A percentile compares a stretch with the other conserved stretches of the same genome.
These are phyloP conservation scores for Tricholoma furcatifolium DNA, from an alignment of 768 basidiomycete species.

Conservation along the genomic window DNA sequence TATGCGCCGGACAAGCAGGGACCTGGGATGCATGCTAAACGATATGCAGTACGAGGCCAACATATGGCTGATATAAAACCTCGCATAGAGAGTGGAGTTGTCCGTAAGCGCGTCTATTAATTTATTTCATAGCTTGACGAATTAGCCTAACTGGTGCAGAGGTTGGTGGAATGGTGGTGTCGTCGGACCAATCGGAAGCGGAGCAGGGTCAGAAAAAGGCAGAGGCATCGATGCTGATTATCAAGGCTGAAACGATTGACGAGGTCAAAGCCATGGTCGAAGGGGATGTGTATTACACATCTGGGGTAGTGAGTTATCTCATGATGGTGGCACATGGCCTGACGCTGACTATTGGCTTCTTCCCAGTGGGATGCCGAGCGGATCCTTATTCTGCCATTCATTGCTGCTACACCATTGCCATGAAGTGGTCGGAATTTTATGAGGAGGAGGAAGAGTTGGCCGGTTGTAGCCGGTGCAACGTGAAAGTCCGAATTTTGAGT, in stretches of 20 bases:
- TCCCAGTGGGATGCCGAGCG: slow-evolving; percentile 61
- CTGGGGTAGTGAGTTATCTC: slow-evolving; percentile 34
- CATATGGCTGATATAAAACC: slow-evolving; percentile 42
- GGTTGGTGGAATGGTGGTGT: slow-evolving; percentile 48
- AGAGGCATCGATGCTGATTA: slow-evolving; percentile 51
- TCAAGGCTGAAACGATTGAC: slow-evolving; percentile 50
- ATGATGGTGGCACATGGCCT: background rate
- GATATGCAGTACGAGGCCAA: slow-evolving; percentile 43
- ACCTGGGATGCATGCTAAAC: slow-evolving; percentile 35
- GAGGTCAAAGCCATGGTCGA: slow-evolving; percentile 32
- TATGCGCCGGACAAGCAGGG: slow-evolving; percentile 58
- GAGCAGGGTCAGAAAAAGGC: slow-evolving; percentile 37
- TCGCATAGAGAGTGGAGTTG: slow-evolving; percentile 35
- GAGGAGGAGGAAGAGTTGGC: background rate
- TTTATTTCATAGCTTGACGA: background rate
- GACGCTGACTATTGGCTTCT: background rate
- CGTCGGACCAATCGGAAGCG: slow-evolving; percentile 39
- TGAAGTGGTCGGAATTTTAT: slow-evolving; percentile 13
- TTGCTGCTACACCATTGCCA: slow-evolving; percentile 33
- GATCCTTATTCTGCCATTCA: slow-evolving; percentile 47
- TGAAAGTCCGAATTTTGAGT: background rate
- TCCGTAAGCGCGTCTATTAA: slow-evolving; percentile 32
- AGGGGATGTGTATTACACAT: slow-evolving; percentile 36
- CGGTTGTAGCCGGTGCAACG: slow-evolving; percentile 12
- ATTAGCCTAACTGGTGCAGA: slow-evolving; percentile 27